Percentiles rank a stretch among this genome's conserved stretches.
These are phyloP conservation scores for Tieghemostelium lacteum DNA, from an alignment of 78 protist species.

Conservation along the genomic window DNA sequence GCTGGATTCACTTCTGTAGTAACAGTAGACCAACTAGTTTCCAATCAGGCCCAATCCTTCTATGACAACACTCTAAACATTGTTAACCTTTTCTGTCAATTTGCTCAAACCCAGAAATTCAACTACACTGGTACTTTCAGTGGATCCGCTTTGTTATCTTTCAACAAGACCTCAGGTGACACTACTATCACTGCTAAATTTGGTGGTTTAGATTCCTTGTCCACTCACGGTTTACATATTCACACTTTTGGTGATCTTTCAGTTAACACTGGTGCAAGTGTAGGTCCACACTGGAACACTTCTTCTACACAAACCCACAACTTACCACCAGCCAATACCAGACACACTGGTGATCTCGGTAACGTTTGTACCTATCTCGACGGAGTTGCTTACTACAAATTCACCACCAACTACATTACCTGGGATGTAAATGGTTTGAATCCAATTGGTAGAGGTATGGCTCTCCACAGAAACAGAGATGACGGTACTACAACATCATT, in stretches of 20 bases:
- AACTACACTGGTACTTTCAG: not conserved
- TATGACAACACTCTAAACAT: not conserved
- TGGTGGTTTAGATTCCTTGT: not conserved
- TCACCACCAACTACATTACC: not conserved
- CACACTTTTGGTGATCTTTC: slow-evolving; percentile 37
- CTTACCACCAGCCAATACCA: not conserved
- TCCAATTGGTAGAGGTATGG: not conserved
- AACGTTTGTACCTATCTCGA: not conserved
- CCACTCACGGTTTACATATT: slow-evolving; percentile 46
- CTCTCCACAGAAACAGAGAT: slow-evolving; percentile 12
- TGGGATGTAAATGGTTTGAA: not conserved
- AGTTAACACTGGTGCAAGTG: not conserved
- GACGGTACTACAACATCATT: not conserved
- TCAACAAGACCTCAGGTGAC: not conserved
- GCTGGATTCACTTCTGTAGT: not conserved
- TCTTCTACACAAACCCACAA: not conserved
- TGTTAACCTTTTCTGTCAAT: not conserved
- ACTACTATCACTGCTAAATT: not conserved
- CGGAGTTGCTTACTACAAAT: not conserved
- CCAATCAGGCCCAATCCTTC: not conserved
- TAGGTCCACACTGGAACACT: slow-evolving; percentile 54
- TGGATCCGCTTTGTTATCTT: not conserved
- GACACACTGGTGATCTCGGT: slow-evolving; percentile 49
- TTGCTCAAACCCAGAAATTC: not conserved
- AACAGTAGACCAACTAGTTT: not conserved